Evolutionary conservation across 768 basidiomycete genomes (phyloP).

Genomic region (Amanita phalloides): DNA sequence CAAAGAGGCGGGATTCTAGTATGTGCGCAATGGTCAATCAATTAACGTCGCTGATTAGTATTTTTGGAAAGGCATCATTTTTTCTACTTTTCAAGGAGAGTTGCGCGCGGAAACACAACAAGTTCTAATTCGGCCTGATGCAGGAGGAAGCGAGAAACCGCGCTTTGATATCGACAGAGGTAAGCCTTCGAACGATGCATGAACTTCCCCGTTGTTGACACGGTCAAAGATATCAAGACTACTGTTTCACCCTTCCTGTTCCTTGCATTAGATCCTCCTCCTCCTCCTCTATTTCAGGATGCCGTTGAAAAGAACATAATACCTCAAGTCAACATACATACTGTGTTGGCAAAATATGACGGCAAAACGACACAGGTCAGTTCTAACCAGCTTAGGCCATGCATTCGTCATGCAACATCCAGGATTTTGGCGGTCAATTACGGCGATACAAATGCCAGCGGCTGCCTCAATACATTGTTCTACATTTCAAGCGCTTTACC

Average conservation of each 20-base stretch:
- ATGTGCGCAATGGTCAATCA: conserved; percentile 15
- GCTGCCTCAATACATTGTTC: conserved; percentile 85
- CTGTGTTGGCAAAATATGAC: conserved; percentile 89
- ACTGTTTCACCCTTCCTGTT: conserved; percentile 87
- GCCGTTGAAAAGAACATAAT: conserved; percentile 97
- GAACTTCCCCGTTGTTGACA: conserved; percentile 4
- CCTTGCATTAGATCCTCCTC: conserved; percentile 90
- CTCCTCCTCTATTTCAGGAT: conserved; percentile 97
- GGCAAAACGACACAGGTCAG: conserved; percentile 79
- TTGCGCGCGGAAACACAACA: conserved; percentile 90
- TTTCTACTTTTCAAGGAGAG: conserved; percentile 90
- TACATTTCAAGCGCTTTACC: conserved; percentile 94
- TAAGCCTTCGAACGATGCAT: conserved; percentile 22
- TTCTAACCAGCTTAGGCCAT: background rate
- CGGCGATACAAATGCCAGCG: conserved; percentile 85
- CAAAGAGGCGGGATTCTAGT: conserved; percentile 89
- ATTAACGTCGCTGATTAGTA: background rate
- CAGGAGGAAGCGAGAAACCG: conserved; percentile 69
- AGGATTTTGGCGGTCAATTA: conserved; percentile 82
- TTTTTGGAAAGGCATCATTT: conserved; percentile 63
- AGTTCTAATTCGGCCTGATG: conserved; percentile 74
- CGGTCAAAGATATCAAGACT: conserved; percentile 67
- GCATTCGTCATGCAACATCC: conserved; percentile 8
- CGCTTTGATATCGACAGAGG: conserved; percentile 93
- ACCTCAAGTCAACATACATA: conserved; percentile 89